These are phyloP conservation scores for Dactylellina leptospora DNA, from an alignment of 2,329 filamentous ascomycete species.

Conservation along the genomic window DNA sequence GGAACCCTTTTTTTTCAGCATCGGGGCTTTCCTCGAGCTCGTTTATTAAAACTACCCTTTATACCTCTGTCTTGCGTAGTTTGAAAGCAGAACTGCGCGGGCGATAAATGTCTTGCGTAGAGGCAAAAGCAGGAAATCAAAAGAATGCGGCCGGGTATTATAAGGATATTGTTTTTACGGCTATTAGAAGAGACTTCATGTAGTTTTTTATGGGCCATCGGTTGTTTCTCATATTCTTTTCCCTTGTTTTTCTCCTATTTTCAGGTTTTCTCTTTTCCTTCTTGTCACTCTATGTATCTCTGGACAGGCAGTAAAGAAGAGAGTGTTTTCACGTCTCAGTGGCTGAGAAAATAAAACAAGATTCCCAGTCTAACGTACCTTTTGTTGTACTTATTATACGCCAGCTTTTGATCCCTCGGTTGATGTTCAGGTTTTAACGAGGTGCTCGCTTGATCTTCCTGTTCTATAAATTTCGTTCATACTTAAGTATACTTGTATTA, in stretches of 20 bases:
- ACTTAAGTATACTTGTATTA: no score
- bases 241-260: neutral
- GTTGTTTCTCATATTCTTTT: neutral
- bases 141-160: slow-evolving; percentile 27
- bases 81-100: no score
- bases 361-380: neutral
- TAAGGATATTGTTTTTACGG: slow-evolving; percentile 26
- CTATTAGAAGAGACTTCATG: slow-evolving; percentile 24
- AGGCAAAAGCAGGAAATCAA: no score
- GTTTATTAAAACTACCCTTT: neutral
- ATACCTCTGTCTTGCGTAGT: slow-evolving; percentile 11
- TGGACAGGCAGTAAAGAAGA: neutral
- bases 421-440: no score
- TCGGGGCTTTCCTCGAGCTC: neutral
- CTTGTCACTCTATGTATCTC: slow-evolving; percentile 2
- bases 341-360: neutral
- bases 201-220: neutral
- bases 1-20: neutral
- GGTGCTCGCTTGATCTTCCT: no score
- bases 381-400: neutral
- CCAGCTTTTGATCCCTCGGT: neutral
- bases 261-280: neutral
- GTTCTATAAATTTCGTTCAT: no score
- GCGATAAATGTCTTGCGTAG: slow-evolving; percentile 24
- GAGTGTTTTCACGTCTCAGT: neutral